Evolutionary conservation across 2,329 filamentous ascomycete species (phyloP).

Genomic region (Microdochium nivale): DNA sequence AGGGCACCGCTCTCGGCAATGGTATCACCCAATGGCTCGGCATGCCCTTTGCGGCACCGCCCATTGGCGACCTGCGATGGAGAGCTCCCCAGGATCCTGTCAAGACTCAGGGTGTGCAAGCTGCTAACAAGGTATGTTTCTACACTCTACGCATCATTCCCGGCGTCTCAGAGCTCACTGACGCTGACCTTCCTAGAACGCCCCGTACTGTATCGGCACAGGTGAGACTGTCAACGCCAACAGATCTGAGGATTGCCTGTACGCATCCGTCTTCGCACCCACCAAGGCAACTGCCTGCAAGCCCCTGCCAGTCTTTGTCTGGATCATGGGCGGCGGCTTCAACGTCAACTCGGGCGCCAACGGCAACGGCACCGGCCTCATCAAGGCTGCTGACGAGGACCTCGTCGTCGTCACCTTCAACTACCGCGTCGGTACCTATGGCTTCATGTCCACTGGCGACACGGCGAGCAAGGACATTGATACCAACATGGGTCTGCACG

Average conservation of each 20-base stretch:
- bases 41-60: constrained; percentile 65
- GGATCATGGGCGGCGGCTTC: constrained; percentile 54
- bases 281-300: constrained; percentile 36
- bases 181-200: constrained; percentile 10
- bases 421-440: constrained; percentile 67
- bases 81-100: constrained; percentile 56
- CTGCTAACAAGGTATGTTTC: constrained; percentile 42
- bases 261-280: constrained; percentile 56
- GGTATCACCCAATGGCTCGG: constrained; percentile 66
- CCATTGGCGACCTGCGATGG: constrained; percentile 58
- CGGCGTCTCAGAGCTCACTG: not conserved
- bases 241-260: constrained; percentile 57
- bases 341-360: constrained; percentile 38
- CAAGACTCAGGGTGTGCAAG: constrained; percentile 31
- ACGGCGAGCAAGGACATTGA: constrained; percentile 31
- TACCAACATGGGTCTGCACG: constrained; percentile 61
- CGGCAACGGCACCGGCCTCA: constrained; percentile 52
- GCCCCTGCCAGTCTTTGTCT: constrained; percentile 55
- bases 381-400: constrained; percentile 45
- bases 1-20: constrained; percentile 42
- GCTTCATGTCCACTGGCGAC: constrained; percentile 57
- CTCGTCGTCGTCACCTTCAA: constrained; percentile 68
- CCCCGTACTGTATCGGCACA: constrained; percentile 15
- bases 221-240: constrained; percentile 6
- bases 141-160: not conserved